Evolutionary conservation across 2,329 filamentous ascomycete genomes (phyloP).

Genomic region (Colletotrichum incanum): DNA sequence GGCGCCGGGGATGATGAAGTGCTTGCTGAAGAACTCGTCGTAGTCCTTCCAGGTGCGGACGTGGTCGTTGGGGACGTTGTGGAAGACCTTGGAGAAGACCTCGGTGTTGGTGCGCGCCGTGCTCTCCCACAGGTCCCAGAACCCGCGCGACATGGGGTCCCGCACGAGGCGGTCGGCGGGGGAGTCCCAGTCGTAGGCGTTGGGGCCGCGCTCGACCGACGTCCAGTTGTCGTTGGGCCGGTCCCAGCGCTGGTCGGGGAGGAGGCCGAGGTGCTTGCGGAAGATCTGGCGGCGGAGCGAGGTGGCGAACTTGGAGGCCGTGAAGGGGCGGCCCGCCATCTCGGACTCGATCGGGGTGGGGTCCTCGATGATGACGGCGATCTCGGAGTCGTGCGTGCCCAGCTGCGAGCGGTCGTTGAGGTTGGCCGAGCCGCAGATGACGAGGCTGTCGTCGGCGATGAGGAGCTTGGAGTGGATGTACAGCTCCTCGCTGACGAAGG

Average conservation of each 20-base stretch:
- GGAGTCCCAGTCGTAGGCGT: slow-evolving; percentile 82
- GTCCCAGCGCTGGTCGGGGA: slow-evolving; percentile 81
- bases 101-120: slow-evolving; percentile 86
- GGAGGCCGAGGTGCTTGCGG: slow-evolving; percentile 90
- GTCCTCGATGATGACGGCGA: slow-evolving; percentile 91
- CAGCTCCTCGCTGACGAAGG: slow-evolving; percentile 75
- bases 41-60: slow-evolving; percentile 83
- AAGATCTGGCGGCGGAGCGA: slow-evolving; percentile 89
- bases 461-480: slow-evolving; percentile 79
- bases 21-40: slow-evolving; percentile 77
- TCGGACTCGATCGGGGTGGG: slow-evolving; percentile 76
- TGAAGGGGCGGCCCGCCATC: slow-evolving; percentile 82
- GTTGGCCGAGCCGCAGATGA: slow-evolving; percentile 82
- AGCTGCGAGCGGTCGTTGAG: slow-evolving; percentile 80
- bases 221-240: slow-evolving; percentile 81
- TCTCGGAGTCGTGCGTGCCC: slow-evolving; percentile 88
- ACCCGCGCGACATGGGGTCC: slow-evolving; percentile 80
- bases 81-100: slow-evolving; percentile 86
- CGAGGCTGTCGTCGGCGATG: slow-evolving; percentile 86
- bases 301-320: slow-evolving; percentile 82
- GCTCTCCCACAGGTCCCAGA: slow-evolving; percentile 80
- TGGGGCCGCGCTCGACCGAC: slow-evolving; percentile 79
- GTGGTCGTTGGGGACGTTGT: slow-evolving; percentile 79
- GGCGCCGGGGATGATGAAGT: slow-evolving; percentile 73
- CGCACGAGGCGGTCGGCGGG: slow-evolving; percentile 77